Conservation (phyloP, 306 rosid species). For the Pyrus communis region DNA sequence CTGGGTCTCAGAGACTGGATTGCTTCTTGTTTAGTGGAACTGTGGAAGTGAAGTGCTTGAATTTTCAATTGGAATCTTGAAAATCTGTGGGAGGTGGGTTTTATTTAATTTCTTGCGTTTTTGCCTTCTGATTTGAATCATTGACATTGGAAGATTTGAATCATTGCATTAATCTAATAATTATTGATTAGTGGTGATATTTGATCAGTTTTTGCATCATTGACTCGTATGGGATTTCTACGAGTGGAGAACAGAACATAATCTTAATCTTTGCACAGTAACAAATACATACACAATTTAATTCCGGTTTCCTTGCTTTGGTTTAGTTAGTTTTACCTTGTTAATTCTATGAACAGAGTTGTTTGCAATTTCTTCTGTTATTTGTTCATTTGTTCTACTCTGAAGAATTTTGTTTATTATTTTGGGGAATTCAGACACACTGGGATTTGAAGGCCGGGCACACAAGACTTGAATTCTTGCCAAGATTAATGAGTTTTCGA, state of each 20-base stretch:
- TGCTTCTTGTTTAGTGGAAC: neutral
- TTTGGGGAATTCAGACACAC: conserved; percentile 19
- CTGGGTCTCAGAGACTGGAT: conserved; percentile 9
- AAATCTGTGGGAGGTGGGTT: conserved; percentile 1
- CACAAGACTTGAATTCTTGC: conserved; percentile 10
- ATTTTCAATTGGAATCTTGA: neutral
- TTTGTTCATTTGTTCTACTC: neutral
- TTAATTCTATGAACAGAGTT: neutral
- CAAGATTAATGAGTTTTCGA: conserved; percentile 24
- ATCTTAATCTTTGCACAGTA: conserved; percentile 2
- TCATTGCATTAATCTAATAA: too few species aligned
- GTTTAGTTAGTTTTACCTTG: neutral
- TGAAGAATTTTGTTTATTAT: conserved; percentile 9
- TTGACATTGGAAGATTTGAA: conserved; percentile 5
- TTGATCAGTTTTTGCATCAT: conserved; percentile 5
- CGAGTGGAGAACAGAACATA: conserved; percentile 1
- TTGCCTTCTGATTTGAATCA: conserved; percentile 2
- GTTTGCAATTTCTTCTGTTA: neutral
- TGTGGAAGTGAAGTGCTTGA: neutral
- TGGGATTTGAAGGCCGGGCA: conserved; percentile 14
- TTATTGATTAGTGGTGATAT: neutral
- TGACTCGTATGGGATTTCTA: conserved; percentile 14
- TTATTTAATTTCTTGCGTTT: neutral
- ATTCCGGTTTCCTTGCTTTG: neutral
- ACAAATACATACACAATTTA: neutral